These are phyloP conservation scores for Truncatella angustata DNA, from an alignment of 2,329 filamentous ascomycete species.

Conservation along the genomic window DNA sequence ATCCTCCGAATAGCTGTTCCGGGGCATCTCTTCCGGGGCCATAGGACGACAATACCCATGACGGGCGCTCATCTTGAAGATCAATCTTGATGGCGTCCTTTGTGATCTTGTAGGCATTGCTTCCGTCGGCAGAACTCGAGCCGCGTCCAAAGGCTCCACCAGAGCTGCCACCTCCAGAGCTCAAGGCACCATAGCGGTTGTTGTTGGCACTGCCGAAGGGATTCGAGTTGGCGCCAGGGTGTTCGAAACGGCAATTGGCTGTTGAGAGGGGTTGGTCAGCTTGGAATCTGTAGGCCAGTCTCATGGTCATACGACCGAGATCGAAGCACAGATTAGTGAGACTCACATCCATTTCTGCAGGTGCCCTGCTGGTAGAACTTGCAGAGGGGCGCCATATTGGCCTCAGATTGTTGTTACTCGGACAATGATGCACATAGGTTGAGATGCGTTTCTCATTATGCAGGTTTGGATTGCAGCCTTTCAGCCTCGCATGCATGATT, in stretches of 20 bases:
- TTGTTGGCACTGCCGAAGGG: constrained; percentile 25
- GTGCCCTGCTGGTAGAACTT: constrained; percentile 62
- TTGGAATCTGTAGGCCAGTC: not conserved
- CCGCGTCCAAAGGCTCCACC: constrained; percentile 7
- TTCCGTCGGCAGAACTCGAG: constrained; percentile 9
- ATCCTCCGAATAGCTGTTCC: constrained; percentile 79
- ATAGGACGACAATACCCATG: constrained; percentile 87
- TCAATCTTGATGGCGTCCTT: constrained; percentile 62
- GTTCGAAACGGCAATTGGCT: constrained; percentile 56
- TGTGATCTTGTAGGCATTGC: constrained; percentile 50
- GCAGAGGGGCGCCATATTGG: constrained; percentile 49
- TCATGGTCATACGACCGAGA: not conserved
- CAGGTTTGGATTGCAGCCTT: constrained; percentile 3
- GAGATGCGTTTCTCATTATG: not conserved
- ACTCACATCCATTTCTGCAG: constrained; percentile 63
- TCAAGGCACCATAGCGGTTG: constrained; percentile 30
- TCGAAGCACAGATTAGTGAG: not conserved
- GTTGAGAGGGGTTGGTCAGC: constrained; percentile 14
- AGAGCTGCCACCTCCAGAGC: constrained; percentile 11
- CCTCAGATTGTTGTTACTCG: not conserved
- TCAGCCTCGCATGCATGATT: constrained; percentile 10
- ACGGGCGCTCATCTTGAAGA: constrained; percentile 67
- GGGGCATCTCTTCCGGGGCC: constrained; percentile 75
- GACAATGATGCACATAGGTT: not conserved
- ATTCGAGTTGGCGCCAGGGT: constrained; percentile 40